Evolutionary conservation across 2,329 filamentous ascomycete species (phyloP).

Genomic region (Esteya vermicola): DNA sequence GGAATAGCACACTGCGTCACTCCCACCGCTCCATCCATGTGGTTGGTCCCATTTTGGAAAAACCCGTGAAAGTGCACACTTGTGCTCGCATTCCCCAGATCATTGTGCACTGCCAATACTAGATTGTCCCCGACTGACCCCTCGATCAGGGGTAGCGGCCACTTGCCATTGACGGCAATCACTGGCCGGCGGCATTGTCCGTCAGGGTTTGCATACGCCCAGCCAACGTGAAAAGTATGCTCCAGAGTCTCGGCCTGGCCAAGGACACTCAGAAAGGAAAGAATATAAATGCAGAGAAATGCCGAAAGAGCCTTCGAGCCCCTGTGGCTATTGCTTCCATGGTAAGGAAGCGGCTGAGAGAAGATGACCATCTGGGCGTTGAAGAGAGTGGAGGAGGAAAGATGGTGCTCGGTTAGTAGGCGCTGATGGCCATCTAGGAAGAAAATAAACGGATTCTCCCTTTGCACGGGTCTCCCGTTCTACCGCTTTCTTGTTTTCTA

Average conservation of each 20-base stretch:
- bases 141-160: slow-evolving; percentile 55
- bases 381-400: too few species aligned
- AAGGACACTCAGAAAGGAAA: neutral
- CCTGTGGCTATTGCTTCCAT: too few species aligned
- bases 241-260: slow-evolving; percentile 24
- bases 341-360: too few species aligned
- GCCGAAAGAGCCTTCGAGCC: too few species aligned
- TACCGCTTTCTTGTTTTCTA: too few species aligned
- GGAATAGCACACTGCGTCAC: too few species aligned
- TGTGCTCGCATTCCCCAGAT: slow-evolving; percentile 47
- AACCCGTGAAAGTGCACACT: slow-evolving; percentile 59
- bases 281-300: neutral
- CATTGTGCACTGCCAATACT: slow-evolving; percentile 43
- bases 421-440: too few species aligned
- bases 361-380: too few species aligned
- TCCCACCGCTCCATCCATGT: slow-evolving; percentile 56
- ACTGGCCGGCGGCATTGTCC: slow-evolving; percentile 45
- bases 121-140: slow-evolving; percentile 48
- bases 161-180: slow-evolving; percentile 63
- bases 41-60: slow-evolving; percentile 46
- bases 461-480: too few species aligned
- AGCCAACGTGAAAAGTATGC: slow-evolving; percentile 55
- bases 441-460: too few species aligned
- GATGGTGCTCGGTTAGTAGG: too few species aligned
- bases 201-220: slow-evolving; percentile 60